Percentiles rank a stretch among this genome's conserved stretches.
Evolutionary conservation across 169 alveolate genomes (phyloP).

Genomic region (Neospora caninum): DNA sequence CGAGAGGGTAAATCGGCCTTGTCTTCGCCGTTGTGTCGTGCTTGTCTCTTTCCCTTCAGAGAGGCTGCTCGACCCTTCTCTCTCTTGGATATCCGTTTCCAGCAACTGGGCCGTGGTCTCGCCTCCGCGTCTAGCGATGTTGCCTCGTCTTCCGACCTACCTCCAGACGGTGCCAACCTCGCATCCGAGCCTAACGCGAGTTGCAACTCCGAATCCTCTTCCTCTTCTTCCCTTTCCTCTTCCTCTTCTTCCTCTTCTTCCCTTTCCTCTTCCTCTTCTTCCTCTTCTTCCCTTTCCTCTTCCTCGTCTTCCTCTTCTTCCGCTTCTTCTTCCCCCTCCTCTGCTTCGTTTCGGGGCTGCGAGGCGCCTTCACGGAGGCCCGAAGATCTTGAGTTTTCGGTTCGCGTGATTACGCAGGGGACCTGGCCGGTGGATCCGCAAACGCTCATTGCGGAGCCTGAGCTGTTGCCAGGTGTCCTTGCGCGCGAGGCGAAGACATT

Average conservation of each 20-base stretch:
- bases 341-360: neutral
- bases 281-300: neutral
- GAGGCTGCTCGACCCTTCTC: too few relatives aligned
- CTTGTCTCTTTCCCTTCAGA: too few relatives aligned
- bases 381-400: neutral
- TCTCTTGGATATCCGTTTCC: too few relatives aligned
- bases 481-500: neutral
- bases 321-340: neutral
- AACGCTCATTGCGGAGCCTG: neutral
- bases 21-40: too few relatives aligned
- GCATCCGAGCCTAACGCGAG: neutral
- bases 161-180: neutral
- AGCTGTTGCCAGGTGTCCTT: neutral
- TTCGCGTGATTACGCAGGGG: conserved; percentile 24
- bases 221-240: neutral
- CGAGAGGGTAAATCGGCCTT: too few relatives aligned
- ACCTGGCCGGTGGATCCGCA: neutral
- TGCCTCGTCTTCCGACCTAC: neutral
- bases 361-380: neutral
- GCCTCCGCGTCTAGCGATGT: neutral
- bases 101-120: neutral
- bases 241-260: neutral
- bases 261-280: neutral
- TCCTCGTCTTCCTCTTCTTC: neutral
- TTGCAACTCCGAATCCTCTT: neutral